Evolutionary conservation across 78 protist species (phyloP), one percentile per base, ranked within the genome.

Genomic region (Creolimax fragrantissima): DNA sequence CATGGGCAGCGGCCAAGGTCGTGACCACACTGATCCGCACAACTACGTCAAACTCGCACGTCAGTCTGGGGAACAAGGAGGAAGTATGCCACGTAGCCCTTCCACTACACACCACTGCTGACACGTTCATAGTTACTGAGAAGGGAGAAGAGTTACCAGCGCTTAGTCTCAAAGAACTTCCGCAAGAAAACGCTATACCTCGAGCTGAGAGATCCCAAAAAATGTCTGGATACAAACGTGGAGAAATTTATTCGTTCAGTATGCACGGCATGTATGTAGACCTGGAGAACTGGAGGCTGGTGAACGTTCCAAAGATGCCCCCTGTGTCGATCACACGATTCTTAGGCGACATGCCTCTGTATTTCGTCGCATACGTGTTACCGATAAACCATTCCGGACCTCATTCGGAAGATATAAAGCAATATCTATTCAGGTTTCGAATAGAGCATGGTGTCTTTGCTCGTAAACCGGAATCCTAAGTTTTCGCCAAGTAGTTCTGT

Each of bases 181-280:
- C 86, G 86, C 42, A 83, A 41, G 7, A 35, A 41, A 83, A 83
- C 0, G 86, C 7, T 24, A 83, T 35, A 83, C 42, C 42, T 5
- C 42, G 86, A 83, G 86, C 7, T 39, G 86, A 6, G 35, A 36
- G 86, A 6, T 36, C 42, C 37, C 5, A 83, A 83, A 24, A 41
- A 5, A 24, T 83, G 37, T 5, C 5, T 6, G 42, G 35, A 24
- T 41, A 83, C 86, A 24, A 6, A 11, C 86, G 17, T 6, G 86
- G 86, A 6, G 35, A 24, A 32, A 83, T 24, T 6, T 86, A 86
- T 45, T n/a, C 44, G n/a, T 35, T 86, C 4, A 43, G 74, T 35
- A 37, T 86, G 45, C 90, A 86, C 90, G 45, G 58, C 45, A 86
- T 86, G 90, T 86, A 86, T 45, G 41, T 86, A 5, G 90, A 86